phyloP scores from a whole-genome alignment of 1,139 yeast genomes.

The Suhomyces anneliseae region DNA sequence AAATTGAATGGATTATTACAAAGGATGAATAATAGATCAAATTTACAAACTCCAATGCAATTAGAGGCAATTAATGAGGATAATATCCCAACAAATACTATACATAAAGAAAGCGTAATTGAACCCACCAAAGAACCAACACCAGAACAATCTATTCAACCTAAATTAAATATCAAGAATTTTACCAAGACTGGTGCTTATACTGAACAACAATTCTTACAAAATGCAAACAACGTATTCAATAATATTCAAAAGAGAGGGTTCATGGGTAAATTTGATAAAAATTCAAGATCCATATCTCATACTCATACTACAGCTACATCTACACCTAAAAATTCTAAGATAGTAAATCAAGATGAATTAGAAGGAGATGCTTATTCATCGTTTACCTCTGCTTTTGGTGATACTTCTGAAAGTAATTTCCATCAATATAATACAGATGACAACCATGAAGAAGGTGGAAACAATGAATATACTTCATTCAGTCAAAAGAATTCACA shows the following conservation, averaged over 20 bases:
- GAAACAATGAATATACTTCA: slow-evolving; percentile 29
- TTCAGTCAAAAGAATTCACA: slow-evolving; percentile 11
- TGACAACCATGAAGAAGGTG: slow-evolving; percentile 7
- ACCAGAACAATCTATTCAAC: slow-evolving; percentile 11
- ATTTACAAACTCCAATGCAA: slow-evolving; percentile 14
- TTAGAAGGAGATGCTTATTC: slow-evolving; percentile 29
- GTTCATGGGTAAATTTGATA: slow-evolving; percentile 12
- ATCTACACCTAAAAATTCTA: slow-evolving; percentile 38
- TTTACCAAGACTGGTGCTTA: slow-evolving; percentile 34
- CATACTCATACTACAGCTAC: slow-evolving; percentile 32
- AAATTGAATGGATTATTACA: slow-evolving; percentile 34
- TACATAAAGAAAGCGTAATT: not conserved
- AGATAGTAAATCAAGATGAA: slow-evolving; percentile 18
- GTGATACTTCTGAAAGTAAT: slow-evolving; percentile 22
- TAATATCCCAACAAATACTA: slow-evolving; percentile 2
- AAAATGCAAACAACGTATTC: slow-evolving; percentile 43
- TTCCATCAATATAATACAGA: slow-evolving; percentile 15
- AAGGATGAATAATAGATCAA: slow-evolving; percentile 25
- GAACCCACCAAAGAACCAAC: not conserved
- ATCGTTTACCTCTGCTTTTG: slow-evolving; percentile 38
- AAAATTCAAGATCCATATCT: slow-evolving; percentile 10
- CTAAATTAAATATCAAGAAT: slow-evolving; percentile 33
- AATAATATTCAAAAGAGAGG: slow-evolving; percentile 41
- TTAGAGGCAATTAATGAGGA: slow-evolving; percentile 5
- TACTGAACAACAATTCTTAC: slow-evolving; percentile 37